phyloP scores from a whole-genome alignment of 2,329 filamentous ascomycete species.

The Ophiostoma himal-ulmi region DNA sequence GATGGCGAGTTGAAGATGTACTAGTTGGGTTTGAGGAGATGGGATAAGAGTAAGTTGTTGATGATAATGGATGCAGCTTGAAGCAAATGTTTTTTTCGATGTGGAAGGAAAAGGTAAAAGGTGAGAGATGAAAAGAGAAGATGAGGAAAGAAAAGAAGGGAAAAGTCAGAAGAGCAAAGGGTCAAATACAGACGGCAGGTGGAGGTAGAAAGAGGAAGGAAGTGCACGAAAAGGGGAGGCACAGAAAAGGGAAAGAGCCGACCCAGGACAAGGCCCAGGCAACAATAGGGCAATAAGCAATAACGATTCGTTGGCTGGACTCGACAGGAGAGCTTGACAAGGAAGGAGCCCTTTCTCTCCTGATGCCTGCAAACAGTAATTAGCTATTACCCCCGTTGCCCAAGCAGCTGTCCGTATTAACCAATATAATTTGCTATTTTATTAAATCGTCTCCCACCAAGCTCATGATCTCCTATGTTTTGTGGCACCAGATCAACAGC shows the following conservation, averaged over 20 bases:
- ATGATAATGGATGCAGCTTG: neutral
- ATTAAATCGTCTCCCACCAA: conserved; percentile 9
- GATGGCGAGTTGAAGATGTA: conserved; percentile 6
- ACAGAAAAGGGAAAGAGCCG: neutral
- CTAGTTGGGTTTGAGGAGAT: neutral
- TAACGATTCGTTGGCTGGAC: neutral
- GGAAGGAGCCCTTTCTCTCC: conserved; percentile 2
- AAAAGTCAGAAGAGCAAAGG: conserved; percentile 4
- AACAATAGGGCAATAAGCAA: conserved; percentile 4
- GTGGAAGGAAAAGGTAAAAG: neutral
- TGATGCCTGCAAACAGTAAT: neutral
- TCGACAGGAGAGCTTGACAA: neutral
- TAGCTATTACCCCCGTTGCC: conserved; percentile 15
- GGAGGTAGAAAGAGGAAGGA: conserved; percentile 9
- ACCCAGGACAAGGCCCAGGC: neutral
- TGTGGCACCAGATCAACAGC: conserved; percentile 12
- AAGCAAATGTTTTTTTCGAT: neutral
- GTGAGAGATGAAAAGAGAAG: neutral
- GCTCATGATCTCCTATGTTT: neutral
- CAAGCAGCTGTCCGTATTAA: conserved; percentile 16
- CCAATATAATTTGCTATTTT: neutral
- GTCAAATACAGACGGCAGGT: neutral
- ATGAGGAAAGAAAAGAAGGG: neutral
- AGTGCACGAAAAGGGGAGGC: neutral
- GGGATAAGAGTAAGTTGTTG: neutral